Percentiles rank a stretch among this genome's conserved stretches.
Conservation (phyloP, 352 stramenopile species). For the Elongisporangium anandrum region DNA sequence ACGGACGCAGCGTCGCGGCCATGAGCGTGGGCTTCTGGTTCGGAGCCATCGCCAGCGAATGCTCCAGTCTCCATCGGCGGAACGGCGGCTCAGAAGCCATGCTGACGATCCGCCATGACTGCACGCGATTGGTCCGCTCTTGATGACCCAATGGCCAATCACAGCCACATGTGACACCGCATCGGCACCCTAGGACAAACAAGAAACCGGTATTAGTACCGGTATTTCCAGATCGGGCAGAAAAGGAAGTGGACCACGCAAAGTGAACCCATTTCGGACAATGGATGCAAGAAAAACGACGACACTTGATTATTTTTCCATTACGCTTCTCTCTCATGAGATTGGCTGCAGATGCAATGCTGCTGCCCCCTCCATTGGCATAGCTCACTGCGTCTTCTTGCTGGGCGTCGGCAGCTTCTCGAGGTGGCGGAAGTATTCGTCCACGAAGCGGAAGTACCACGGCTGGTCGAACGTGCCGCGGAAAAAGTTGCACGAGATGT, state of each 20-base stretch:
- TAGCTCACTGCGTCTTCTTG: constrained; percentile 40
- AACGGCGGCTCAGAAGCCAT: no score
- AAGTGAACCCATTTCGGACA: neutral
- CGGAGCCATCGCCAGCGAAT: constrained; percentile 5
- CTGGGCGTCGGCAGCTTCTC: constrained; percentile 47
- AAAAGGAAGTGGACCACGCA: neutral
- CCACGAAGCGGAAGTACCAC: constrained; percentile 85
- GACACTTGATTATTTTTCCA: no score
- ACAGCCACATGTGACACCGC: no score
- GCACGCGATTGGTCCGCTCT: no score
- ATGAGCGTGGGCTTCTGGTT: neutral
- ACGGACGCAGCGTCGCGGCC: constrained; percentile 13
- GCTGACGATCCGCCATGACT: no score
- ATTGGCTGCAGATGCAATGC: no score
- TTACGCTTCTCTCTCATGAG: no score
- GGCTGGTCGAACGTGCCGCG: constrained; percentile 86
- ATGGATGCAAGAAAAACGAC: neutral
- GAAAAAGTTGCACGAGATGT: constrained; percentile 96
- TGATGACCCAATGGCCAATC: no score
- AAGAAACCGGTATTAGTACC: no score
- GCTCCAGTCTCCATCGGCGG: constrained; percentile 2
- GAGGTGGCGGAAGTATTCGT: constrained; percentile 80
- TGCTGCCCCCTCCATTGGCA: neutral
- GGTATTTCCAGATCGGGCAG: no score
- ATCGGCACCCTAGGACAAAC: no score